Conservation (phyloP, 2,329 filamentous ascomycete species). For the Chaetomiaceae sp. region DNA sequence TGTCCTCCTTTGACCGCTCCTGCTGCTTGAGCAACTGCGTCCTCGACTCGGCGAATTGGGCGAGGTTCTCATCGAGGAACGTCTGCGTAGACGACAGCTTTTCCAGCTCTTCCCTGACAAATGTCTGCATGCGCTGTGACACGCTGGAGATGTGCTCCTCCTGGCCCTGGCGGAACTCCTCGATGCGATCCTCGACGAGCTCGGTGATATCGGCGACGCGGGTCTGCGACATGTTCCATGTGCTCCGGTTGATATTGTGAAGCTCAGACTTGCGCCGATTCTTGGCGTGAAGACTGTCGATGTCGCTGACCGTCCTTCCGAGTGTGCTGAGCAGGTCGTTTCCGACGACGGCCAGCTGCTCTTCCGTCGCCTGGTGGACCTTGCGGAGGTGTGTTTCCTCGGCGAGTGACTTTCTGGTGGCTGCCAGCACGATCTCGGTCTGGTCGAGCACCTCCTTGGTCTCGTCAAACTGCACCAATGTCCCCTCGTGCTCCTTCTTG, state of each 20-base stretch:
- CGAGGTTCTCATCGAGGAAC: conserved; percentile 65
- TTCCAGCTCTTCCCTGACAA: conserved; percentile 69
- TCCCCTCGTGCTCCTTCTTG: conserved; percentile 85
- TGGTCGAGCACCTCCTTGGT: conserved; percentile 80
- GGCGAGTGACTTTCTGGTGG: conserved; percentile 69
- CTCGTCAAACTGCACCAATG: conserved; percentile 65
- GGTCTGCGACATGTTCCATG: conserved; percentile 72
- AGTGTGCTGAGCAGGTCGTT: conserved; percentile 73
- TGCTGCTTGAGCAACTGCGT: conserved; percentile 65
- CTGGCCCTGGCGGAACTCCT: conserved; percentile 69
- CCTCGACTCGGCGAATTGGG: conserved; percentile 63
- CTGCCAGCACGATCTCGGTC: conserved; percentile 76
- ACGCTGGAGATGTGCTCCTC: conserved; percentile 63
- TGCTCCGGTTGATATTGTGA: conserved; percentile 70
- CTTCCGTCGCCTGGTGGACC: conserved; percentile 82
- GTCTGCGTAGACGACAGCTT: conserved; percentile 66
- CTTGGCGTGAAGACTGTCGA: conserved; percentile 79
- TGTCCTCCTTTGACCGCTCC: conserved; percentile 68
- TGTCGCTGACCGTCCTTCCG: conserved; percentile 71
- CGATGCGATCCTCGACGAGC: conserved; percentile 70
- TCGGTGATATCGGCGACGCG: conserved; percentile 73
- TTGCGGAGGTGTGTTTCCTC: conserved; percentile 77
- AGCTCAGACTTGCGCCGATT: conserved; percentile 80
- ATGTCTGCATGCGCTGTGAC: conserved; percentile 67
- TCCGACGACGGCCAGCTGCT: conserved; percentile 68